Conservation (phyloP, 306 rosid genomes). For the Quillaja saponaria region DNA sequence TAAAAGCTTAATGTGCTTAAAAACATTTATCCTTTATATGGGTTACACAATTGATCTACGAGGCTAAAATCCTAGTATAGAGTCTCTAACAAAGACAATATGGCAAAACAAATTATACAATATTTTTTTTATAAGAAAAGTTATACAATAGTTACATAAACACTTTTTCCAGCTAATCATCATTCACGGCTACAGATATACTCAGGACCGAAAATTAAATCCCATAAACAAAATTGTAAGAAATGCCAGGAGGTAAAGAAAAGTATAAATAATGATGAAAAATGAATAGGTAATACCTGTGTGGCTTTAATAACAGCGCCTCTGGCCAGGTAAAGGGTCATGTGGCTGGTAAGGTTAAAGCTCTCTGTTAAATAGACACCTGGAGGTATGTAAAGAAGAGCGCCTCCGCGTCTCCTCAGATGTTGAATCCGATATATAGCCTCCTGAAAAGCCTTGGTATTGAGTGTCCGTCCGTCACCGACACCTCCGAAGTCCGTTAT, state of each 20-base stretch:
- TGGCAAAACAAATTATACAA: too few relatives aligned
- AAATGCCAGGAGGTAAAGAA: background rate
- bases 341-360: conserved; percentile 78
- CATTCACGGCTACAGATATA: too few relatives aligned
- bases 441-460: conserved; percentile 70
- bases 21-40: too few relatives aligned
- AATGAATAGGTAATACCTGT: conserved; percentile 40
- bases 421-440: conserved; percentile 72
- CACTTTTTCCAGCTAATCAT: background rate
- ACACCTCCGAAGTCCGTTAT: conserved; percentile 69
- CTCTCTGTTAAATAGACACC: conserved; percentile 76
- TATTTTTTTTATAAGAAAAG: too few relatives aligned
- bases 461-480: conserved; percentile 74
- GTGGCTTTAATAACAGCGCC: conserved; percentile 83
- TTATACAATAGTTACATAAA: too few relatives aligned
- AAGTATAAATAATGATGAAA: background rate
- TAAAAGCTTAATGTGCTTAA: too few relatives aligned
- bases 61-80: too few relatives aligned
- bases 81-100: too few relatives aligned
- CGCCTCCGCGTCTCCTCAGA: conserved; percentile 63
- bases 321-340: conserved; percentile 75
- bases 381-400: conserved; percentile 73
- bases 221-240: background rate
- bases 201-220: too few relatives aligned
- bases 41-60: too few relatives aligned